Conservation (phyloP, 352 stramenopile species). For the Thalassiosira ordinaria region DNA sequence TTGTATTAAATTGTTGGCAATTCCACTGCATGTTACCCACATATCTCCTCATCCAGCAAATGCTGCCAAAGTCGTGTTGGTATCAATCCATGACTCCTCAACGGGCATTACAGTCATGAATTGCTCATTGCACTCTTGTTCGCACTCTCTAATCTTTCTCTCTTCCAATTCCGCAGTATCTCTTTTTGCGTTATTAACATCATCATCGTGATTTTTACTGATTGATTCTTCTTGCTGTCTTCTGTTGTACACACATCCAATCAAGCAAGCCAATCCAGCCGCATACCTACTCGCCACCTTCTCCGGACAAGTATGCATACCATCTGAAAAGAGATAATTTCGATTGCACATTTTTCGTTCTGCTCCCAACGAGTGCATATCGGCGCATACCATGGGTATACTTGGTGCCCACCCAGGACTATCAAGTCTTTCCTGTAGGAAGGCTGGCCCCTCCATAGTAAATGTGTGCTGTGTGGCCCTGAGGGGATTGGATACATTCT, state of each 20-base stretch:
- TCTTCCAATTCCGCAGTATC: conserved; percentile 3
- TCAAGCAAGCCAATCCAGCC: conserved; percentile 51
- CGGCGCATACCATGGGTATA: conserved; percentile 13
- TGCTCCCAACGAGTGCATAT: not conserved
- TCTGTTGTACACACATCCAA: conserved; percentile 56
- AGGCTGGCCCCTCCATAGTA: conserved; percentile 28
- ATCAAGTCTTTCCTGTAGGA: conserved; percentile 41
- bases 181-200: not conserved
- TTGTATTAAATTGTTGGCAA: no score
- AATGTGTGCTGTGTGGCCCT: conserved; percentile 21
- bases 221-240: not conserved
- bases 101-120: conserved; percentile 48
- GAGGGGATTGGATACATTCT: conserved; percentile 37
- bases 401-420: conserved; percentile 20
- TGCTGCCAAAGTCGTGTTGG: conserved; percentile 13
- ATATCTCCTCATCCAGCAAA: no score
- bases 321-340: conserved; percentile 59
- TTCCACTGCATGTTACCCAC: no score
- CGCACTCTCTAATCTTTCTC: conserved; percentile 27
- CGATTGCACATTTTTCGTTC: conserved; percentile 21
- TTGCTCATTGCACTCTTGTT: conserved; percentile 48
- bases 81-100: conserved; percentile 40
- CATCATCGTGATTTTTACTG: no score
- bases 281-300: conserved; percentile 46
- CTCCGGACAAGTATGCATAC: conserved; percentile 68